A percentile compares a stretch with the other conserved stretches of the same genome.
phyloP scores from a whole-genome alignment of 768 basidiomycete genomes.

The Russula emetica region DNA sequence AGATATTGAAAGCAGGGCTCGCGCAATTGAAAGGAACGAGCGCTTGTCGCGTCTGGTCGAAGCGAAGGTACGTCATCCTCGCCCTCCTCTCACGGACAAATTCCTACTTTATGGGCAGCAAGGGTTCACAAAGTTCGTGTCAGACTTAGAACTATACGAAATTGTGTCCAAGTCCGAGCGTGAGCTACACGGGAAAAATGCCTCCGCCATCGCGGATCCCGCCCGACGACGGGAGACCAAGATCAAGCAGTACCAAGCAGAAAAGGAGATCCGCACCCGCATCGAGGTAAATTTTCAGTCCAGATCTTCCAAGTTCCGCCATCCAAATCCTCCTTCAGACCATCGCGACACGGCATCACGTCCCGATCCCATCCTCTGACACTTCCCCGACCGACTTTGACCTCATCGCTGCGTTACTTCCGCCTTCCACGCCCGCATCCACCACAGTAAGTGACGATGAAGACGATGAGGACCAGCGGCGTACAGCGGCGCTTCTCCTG shows the following conservation, averaged over 20 bases:
- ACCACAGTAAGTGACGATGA: constrained; percentile 45
- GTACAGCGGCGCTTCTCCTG: constrained; percentile 65
- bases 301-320: too few species aligned
- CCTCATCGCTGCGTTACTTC: constrained; percentile 60
- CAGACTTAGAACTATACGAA: constrained; percentile 57
- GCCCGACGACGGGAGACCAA: constrained; percentile 77
- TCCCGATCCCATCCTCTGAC: constrained; percentile 34
- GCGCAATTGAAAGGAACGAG: constrained; percentile 51
- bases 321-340: constrained; percentile 37
- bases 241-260: constrained; percentile 84
- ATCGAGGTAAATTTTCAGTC: constrained; percentile 52
- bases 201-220: constrained; percentile 54
- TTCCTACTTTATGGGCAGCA: constrained; percentile 38
- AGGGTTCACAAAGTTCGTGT: constrained; percentile 46
- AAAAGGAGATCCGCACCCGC: constrained; percentile 69
- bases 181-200: constrained; percentile 47
- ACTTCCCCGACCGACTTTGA: constrained; percentile 50
- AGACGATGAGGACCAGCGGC: constrained; percentile 59
- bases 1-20: constrained; percentile 59
- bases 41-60: constrained; percentile 53
- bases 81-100: constrained; percentile 2
- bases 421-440: constrained; percentile 29
- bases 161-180: constrained; percentile 61
- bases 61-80: constrained; percentile 49
- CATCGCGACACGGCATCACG: constrained; percentile 51